Percentiles rank a stretch among this genome's conserved stretches.
Evolutionary conservation across 345 rosid genomes (phyloP).

Genomic region (Hibiscus syriacus): DNA sequence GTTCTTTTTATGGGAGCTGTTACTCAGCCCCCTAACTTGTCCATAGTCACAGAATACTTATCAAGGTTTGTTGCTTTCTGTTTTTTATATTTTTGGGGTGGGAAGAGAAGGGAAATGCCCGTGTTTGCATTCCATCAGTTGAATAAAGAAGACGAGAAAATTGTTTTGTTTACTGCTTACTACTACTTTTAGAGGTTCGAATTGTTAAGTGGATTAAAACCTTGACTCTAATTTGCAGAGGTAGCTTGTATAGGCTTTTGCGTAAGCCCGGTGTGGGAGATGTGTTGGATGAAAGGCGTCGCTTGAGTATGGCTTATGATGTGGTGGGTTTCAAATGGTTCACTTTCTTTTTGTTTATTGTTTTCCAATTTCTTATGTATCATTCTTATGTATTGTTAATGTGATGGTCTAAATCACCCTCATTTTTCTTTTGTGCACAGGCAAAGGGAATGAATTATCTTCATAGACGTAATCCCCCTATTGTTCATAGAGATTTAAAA

Average conservation of each 20-base stretch:
- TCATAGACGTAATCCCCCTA: constrained; percentile 86
- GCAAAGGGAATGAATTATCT: constrained; percentile 99
- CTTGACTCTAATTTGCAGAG: constrained; percentile 50
- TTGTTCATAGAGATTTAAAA: constrained; percentile 94
- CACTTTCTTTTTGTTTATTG: background rate
- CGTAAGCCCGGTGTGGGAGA: constrained; percentile 84
- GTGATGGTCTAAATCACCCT: constrained; percentile 9
- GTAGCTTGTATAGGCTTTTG: constrained; percentile 91
- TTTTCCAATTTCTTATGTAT: background rate
- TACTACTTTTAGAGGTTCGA: background rate
- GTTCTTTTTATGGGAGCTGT: constrained; percentile 99
- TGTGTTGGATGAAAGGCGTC: constrained; percentile 81
- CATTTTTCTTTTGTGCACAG: constrained; percentile 31
- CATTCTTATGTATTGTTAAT: background rate
- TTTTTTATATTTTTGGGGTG: background rate
- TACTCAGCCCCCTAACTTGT: constrained; percentile 90
- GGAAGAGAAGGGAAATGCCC: background rate
- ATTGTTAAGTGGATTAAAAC: constrained; percentile 16
- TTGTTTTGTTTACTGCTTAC: background rate
- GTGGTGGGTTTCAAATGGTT: constrained; percentile 49
- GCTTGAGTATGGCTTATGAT: constrained; percentile 93
- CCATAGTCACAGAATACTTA: constrained; percentile 96
- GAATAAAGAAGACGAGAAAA: background rate
- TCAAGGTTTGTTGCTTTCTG: constrained; percentile 51
- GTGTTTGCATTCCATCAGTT: background rate